Evolutionary conservation across 306 rosid species (phyloP), one percentile per base, ranked within the genome.

Genomic region (Vachellia pachyceras): DNA sequence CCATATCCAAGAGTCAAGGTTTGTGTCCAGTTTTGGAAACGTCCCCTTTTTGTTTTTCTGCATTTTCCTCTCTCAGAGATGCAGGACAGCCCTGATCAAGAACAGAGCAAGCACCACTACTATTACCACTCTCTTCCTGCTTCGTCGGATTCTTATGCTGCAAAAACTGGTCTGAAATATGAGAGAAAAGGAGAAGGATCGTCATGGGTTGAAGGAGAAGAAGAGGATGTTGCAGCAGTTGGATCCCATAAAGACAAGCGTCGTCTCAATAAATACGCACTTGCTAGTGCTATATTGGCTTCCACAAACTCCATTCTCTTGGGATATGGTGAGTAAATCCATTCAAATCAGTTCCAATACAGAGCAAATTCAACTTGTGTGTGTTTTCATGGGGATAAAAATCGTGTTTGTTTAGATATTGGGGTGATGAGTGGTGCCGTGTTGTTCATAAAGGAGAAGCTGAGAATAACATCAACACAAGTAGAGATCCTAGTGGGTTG

Each of bases 381-480:
- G 3, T 29, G 12, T 22, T 58, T 46, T 42, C 45, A 35, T 39
- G 17, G 45, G 18, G 65, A 12, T 68, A 11, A 10, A 73, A 36
- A 10, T 13, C 25, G 5, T 2, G 14, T 22, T 29, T 39, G 2
- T 80, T 80, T 79, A 84, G 86, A 94, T 73, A 90, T 89, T 77
- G 97, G 97, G 80, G 98, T 90, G 18, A 94, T 94, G 97, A 94
- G 98, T 88, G 98, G 98, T 39, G 98, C 97, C 29, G 90, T 78
- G 61, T 77, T 94, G 5, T 86, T 42, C 57, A 91, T 94, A 81
- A 85, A 63, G 46, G 83, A 94, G 57, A 84, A 90, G 67, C 80
- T 94, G 12, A 87, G 89, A 4, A 90, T 94, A 63, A 74, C 92
- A 46, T 77, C 93, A 22, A 73, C 89, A 3, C 91, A 94, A 81